phyloP scores from a whole-genome alignment of 2,329 filamentous ascomycete genomes.

The Reticulascus tulasneorum region DNA sequence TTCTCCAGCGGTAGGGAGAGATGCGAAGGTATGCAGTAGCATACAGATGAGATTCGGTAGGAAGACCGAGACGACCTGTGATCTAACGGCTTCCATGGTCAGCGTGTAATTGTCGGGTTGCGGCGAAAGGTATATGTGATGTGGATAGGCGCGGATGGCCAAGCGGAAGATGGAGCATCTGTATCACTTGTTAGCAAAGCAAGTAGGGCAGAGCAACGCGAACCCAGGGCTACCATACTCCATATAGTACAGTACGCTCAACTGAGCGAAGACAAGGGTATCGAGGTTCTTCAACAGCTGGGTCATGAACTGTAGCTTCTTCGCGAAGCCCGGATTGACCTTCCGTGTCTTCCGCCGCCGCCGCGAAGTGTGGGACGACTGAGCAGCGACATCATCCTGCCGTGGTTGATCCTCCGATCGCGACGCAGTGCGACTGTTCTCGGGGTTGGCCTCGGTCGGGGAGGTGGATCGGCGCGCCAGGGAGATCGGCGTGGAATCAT shows the following conservation, averaged over 20 bases:
- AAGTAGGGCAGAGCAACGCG: neutral
- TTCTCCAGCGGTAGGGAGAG: constrained; percentile 54
- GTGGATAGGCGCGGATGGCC: constrained; percentile 52
- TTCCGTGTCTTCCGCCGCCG: constrained; percentile 32
- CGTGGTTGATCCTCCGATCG: constrained; percentile 5
- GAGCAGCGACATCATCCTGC: constrained; percentile 9
- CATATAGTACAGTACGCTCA: constrained; percentile 66
- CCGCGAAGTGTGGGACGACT: constrained; percentile 23
- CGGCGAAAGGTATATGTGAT: constrained; percentile 62
- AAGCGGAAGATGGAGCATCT: constrained; percentile 65
- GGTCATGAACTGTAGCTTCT: constrained; percentile 58
- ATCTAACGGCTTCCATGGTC: constrained; percentile 49
- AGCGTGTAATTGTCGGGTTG: constrained; percentile 54
- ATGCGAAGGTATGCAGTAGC: constrained; percentile 53
- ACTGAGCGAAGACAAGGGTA: constrained; percentile 59
- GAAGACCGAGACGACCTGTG: constrained; percentile 56
- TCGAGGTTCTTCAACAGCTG: constrained; percentile 60
- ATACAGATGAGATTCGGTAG: constrained; percentile 58
- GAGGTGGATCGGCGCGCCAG: constrained; percentile 26
- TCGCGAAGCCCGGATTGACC: constrained; percentile 40
- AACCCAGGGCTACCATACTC: constrained; percentile 45
- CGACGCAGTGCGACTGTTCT: constrained; percentile 8
- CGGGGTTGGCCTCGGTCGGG: constrained; percentile 14
- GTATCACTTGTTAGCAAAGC: constrained; percentile 14
- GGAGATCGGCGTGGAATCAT: constrained; percentile 43